phyloP scores from a whole-genome alignment of 495 filamentous ascomycete species.

The Annulohypoxylon stygium region DNA sequence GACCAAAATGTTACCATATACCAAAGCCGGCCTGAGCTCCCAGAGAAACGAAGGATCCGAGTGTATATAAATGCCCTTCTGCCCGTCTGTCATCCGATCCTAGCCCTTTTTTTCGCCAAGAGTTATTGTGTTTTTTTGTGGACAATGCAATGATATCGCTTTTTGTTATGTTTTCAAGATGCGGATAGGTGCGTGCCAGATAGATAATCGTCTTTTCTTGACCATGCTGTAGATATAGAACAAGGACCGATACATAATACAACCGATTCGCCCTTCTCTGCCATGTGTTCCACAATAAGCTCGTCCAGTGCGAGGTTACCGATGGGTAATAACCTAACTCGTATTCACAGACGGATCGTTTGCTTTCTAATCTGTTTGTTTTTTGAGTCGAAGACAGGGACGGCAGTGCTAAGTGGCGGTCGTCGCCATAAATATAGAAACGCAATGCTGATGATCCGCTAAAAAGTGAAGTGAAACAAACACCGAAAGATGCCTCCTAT shows the following conservation, averaged over 20 bases:
- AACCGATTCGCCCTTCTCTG: conserved; percentile 31
- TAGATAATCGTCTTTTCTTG: conserved; percentile 40
- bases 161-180: conserved; percentile 37
- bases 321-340: conserved; percentile 2
- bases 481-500: conserved; percentile 46
- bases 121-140: conserved; percentile 21
- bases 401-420: conserved; percentile 19
- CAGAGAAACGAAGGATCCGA: conserved; percentile 45
- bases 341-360: conserved; percentile 21
- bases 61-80: conserved; percentile 40
- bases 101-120: conserved; percentile 38
- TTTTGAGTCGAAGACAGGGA: conserved; percentile 22
- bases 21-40: conserved; percentile 45
- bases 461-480: conserved; percentile 42
- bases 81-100: conserved; percentile 33
- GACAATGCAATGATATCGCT: conserved; percentile 46
- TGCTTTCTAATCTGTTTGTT: conserved; percentile 3
- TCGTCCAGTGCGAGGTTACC: conserved; percentile 14
- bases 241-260: conserved; percentile 40
- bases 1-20: conserved; percentile 46
- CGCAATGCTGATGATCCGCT: conserved; percentile 44
- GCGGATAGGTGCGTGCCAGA: conserved; percentile 24
- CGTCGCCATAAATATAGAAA: conserved; percentile 37
- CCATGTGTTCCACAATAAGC: conserved; percentile 20
- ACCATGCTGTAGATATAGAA: conserved; percentile 45